Conservation (phyloP, 2,329 filamentous ascomycete genomes). For the Camillea tinctor region DNA sequence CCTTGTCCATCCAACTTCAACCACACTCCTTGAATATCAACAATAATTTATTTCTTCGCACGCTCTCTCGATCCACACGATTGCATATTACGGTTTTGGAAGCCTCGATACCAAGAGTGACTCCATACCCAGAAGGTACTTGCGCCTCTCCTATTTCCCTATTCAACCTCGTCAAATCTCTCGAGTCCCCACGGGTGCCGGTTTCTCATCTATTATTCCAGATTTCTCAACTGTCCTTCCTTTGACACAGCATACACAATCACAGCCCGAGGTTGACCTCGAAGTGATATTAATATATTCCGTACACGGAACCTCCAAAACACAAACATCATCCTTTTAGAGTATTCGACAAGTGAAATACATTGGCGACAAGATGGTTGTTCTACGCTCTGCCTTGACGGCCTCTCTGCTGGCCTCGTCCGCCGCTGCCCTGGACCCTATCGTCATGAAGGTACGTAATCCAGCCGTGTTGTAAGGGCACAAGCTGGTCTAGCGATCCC, state of each 20-base stretch:
- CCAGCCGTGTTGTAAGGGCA: not conserved
- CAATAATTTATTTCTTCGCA: conserved; percentile 8
- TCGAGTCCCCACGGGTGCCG: too few species aligned
- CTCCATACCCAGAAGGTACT: not conserved
- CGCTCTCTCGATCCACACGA: conserved; percentile 13
- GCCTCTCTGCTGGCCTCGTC: conserved; percentile 28
- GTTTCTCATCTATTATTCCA: not conserved
- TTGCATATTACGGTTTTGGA: conserved; percentile 1
- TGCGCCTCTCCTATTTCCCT: not conserved
- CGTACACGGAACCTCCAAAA: not conserved
- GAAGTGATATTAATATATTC: not conserved
- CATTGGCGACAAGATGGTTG: conserved; percentile 27
- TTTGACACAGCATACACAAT: not conserved
- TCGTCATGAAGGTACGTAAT: conserved; percentile 31
- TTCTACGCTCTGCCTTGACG: conserved; percentile 29
- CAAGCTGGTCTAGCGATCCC: not conserved
- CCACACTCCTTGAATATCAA: conserved; percentile 22
- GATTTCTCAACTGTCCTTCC: not conserved
- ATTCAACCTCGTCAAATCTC: not conserved
- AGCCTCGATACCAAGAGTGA: conserved; percentile 3
- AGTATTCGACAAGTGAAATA: not conserved
- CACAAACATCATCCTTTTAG: not conserved
- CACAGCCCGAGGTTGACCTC: not conserved
- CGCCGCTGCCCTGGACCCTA: conserved; percentile 30
- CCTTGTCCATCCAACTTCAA: conserved; percentile 22